Evolutionary conservation across 192 early-diverging fungal genomes (phyloP), one percentile per base, ranked within the genome.

Genomic region (Coemansia pectinata): DNA sequence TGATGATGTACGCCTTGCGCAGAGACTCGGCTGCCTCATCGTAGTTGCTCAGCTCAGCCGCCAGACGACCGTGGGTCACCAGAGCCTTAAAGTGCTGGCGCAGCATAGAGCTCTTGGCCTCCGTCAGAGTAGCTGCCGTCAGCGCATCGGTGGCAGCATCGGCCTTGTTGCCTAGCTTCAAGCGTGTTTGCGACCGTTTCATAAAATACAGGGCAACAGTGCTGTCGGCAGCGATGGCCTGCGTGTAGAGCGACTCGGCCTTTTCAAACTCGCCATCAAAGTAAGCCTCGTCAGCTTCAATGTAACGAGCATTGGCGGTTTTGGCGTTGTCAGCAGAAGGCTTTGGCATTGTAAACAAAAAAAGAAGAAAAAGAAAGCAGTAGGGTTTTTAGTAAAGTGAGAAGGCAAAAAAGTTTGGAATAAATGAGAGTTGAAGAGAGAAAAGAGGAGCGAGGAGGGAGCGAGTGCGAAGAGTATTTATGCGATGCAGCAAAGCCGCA

Each of bases 231-330:
- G 84, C 74, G 67, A 94, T 88, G 21, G 91, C 89, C 69, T 89
- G 77, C 5, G 85, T 87, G 76, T 88, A 94, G 36, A 93, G 84
- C 7, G 71, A 69, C 64, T 93, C 81, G 36, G 94, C 91, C 45
- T 86, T 83, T 45, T 90, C 86, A 67, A 87, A 95, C 65, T 92
- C 91, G 62, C 92, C 92, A 61, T 92, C 90, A 71, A 92, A 88
- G 71, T 90, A 93, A 41, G 90, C 90, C 67, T 90, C 87, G 74
- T 88, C 92, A 14, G 90, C 95, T 70, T 88, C 65, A 57, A 76
- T 69, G 40, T 66, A 80, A 62, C 77, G 69, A 8, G 36, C 45
- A 23, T 74, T 77, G 67, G 67, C 83, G 0, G 72, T 45, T 59
- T 69, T 66, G 52, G 52, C 11, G 53, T 80, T 73, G 64, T 67